phyloP scores from a whole-genome alignment of 2,329 filamentous ascomycete species.

The Colletotrichum lini region DNA sequence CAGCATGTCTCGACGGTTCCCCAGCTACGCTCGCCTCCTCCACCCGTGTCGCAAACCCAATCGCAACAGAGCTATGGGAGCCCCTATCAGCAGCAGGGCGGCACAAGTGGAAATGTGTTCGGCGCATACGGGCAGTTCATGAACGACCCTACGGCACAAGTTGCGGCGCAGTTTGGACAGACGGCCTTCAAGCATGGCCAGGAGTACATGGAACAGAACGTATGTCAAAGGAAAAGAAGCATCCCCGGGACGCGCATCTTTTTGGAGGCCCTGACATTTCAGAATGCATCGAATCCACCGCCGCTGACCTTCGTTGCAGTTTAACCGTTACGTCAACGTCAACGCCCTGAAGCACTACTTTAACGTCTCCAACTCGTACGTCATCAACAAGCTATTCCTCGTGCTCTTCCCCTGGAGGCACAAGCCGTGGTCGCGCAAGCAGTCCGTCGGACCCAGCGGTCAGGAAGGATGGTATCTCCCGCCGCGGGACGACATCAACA shows the following conservation, averaged over 20 bases:
- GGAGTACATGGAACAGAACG: slow-evolving; percentile 96
- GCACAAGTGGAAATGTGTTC: slow-evolving; percentile 67
- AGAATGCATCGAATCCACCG: neutral
- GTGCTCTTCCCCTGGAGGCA: slow-evolving; percentile 98
- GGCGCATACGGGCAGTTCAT: slow-evolving; percentile 92
- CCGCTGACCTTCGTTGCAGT: slow-evolving; percentile 52
- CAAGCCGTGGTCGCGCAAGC: slow-evolving; percentile 96
- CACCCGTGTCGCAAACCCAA: slow-evolving; percentile 80
- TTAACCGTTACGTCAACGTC: slow-evolving; percentile 87
- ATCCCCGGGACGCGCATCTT: neutral
- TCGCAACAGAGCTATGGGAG: slow-evolving; percentile 77
- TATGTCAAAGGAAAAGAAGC: slow-evolving; percentile 59
- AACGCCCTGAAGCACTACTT: slow-evolving; percentile 98
- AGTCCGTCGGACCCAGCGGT: slow-evolving; percentile 78
- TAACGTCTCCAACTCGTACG: slow-evolving; percentile 98
- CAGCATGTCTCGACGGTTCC: slow-evolving; percentile 99
- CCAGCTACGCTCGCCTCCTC: slow-evolving; percentile 93
- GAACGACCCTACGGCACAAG: slow-evolving; percentile 93
- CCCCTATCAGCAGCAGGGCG: slow-evolving; percentile 79
- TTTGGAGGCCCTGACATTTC: neutral
- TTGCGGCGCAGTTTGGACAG: slow-evolving; percentile 95
- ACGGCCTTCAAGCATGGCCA: slow-evolving; percentile 92
- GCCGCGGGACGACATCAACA: slow-evolving; percentile 95
- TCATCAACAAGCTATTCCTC: slow-evolving; percentile 91
- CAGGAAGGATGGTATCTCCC: slow-evolving; percentile 87